These are phyloP conservation scores for Nemania serpens DNA, from an alignment of 2,329 filamentous ascomycete species.

Conservation along the genomic window DNA sequence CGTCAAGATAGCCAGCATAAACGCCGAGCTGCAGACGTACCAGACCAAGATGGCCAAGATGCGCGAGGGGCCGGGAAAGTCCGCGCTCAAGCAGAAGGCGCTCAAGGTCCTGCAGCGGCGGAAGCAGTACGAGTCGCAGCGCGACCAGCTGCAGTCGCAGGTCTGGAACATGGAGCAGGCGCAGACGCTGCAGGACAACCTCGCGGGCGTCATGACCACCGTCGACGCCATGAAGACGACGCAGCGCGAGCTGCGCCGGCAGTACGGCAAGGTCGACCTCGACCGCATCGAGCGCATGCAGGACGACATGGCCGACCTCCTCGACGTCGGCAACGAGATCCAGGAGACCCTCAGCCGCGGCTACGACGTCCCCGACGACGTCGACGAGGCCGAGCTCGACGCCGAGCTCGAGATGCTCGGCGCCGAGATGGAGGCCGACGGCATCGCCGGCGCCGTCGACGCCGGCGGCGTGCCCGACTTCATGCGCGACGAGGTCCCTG, in stretches of 20 bases:
- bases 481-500: slow-evolving; percentile 85
- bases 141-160: slow-evolving; percentile 90
- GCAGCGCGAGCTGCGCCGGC: slow-evolving; percentile 87
- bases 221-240: slow-evolving; percentile 98
- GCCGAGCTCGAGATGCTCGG: slow-evolving; percentile 94
- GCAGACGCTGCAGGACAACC: slow-evolving; percentile 97
- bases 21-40: slow-evolving; percentile 86
- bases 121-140: slow-evolving; percentile 92
- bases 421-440: slow-evolving; percentile 89
- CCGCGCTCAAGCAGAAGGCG: slow-evolving; percentile 89
- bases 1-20: slow-evolving; percentile 91
- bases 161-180: slow-evolving; percentile 99
- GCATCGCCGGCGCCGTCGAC: slow-evolving; percentile 53
- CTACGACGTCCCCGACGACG: slow-evolving; percentile 95
- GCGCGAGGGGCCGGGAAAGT: slow-evolving; percentile 94
- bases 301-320: slow-evolving; percentile 97
- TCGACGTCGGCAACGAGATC: slow-evolving; percentile 98
- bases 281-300: slow-evolving; percentile 98
- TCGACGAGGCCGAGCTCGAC: slow-evolving; percentile 94
- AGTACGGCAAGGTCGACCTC: slow-evolving; percentile 96
- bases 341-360: slow-evolving; percentile 89
- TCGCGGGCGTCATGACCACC: slow-evolving; percentile 98
- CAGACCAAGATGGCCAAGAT: slow-evolving; percentile 87
- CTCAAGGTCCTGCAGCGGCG: slow-evolving; percentile 91
- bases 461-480: slow-evolving; percentile 75